Evolutionary conservation across 148 eudicot genomes (phyloP).

Genomic region (Linanthus parryae): DNA sequence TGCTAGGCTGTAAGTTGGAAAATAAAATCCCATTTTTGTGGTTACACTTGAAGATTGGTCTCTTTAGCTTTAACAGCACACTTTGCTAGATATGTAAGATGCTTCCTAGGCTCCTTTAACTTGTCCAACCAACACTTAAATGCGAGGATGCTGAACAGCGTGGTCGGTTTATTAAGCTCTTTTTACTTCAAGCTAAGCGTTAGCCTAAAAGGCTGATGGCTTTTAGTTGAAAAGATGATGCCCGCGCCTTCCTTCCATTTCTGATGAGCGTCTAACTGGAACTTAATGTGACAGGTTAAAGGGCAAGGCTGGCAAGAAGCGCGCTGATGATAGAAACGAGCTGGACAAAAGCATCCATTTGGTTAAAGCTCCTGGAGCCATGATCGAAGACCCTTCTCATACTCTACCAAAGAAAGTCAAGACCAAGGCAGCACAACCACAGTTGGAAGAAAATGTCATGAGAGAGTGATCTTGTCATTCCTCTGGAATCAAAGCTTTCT

Average conservation of each 20-base stretch:
- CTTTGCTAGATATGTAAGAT: too few relatives aligned
- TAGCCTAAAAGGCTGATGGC: neutral
- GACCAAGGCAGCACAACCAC: slow-evolving; percentile 40
- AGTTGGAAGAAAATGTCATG: slow-evolving; percentile 49
- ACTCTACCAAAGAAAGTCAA: slow-evolving; percentile 48
- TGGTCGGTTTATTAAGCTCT: neutral
- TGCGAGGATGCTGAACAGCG: neutral
- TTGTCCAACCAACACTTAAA: too few relatives aligned
- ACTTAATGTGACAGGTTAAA: slow-evolving; percentile 37
- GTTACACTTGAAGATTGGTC: neutral
- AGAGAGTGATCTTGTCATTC: slow-evolving; percentile 53
- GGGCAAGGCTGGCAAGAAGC: slow-evolving; percentile 27
- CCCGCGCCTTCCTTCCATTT: too few relatives aligned
- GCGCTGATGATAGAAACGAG: slow-evolving; percentile 24
- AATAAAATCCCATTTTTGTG: neutral
- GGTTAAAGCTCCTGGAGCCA: slow-evolving; percentile 50
- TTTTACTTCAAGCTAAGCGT: neutral
- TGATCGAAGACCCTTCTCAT: slow-evolving; percentile 32
- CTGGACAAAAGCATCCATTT: slow-evolving; percentile 40
- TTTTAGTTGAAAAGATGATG: neutral
- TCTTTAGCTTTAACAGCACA: neutral
- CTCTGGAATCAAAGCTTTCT: too few relatives aligned
- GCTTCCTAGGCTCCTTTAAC: too few relatives aligned
- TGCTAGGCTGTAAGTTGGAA: neutral
- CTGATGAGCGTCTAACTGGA: neutral